Percentiles rank a stretch among this genome's conserved stretches.
These are phyloP conservation scores for Polytolypa hystricis DNA, from an alignment of 2,329 filamentous ascomycete genomes.

Conservation along the genomic window DNA sequence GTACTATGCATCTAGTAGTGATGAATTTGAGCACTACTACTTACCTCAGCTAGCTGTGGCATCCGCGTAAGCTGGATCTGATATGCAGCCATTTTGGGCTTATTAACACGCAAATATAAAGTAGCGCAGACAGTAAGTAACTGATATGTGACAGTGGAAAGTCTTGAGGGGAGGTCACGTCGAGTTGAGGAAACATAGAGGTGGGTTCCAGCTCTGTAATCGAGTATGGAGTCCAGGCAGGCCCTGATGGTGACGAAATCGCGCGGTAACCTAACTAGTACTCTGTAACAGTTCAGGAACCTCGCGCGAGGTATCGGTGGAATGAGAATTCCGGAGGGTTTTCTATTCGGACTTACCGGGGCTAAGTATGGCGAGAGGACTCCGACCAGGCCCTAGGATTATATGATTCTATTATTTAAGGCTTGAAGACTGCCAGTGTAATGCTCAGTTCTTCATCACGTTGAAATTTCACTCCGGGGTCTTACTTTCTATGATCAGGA, in stretches of 20 bases:
- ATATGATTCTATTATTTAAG: background rate
- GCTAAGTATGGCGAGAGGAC: background rate
- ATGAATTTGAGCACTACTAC: slow-evolving; percentile 11
- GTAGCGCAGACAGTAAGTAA: background rate
- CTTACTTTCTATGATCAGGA: slow-evolving; percentile 5
- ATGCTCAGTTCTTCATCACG: background rate
- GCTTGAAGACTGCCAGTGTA: background rate
- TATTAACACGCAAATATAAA: background rate
- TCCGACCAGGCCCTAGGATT: background rate
- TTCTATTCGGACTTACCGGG: background rate
- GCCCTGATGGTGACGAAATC: no score
- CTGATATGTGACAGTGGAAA: background rate
- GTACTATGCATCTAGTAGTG: slow-evolving; percentile 11
- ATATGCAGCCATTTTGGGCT: slow-evolving; percentile 9
- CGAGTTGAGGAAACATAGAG: no score
- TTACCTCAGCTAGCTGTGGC: slow-evolving; percentile 31
- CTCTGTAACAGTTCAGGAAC: no score
- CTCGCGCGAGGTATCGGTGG: no score
- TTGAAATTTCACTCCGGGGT: background rate
- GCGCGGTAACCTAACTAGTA: no score
- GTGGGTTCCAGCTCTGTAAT: no score
- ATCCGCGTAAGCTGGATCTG: slow-evolving; percentile 22
- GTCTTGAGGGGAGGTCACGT: no score
- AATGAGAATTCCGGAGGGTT: no score
- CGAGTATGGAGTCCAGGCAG: no score